Evolutionary conservation across 1,284 basidiomycete genomes (phyloP), one percentile per base, ranked within the genome.

Genomic region (Pisolithus thermaeus): DNA sequence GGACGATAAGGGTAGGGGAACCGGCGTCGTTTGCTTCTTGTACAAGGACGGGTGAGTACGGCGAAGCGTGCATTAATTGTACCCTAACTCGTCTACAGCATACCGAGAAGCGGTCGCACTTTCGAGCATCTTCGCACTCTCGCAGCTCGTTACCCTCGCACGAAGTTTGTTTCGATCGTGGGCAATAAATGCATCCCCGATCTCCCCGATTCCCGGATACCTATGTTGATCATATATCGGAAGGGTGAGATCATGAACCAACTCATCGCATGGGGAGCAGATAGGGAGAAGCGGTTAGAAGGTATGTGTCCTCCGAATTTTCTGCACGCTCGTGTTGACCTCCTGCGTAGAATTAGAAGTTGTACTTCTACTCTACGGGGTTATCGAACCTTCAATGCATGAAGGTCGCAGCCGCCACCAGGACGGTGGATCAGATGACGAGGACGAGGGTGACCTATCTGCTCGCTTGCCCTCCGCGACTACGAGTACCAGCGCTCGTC

Each of bases 111-210:
- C 52, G 84, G 92, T 53, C 82, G 87, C 44, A 73, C 94, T 8
- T 81, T 81, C 44, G 74, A 78, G 32, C 87, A 94, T 50, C 72
- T 99, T 32, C 76, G 78, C 16, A 77, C 76, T 1, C 75, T 98
- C 2, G 93, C 96, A 0, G 75, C 77, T 27, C 83, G 85, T 50
- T 88, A 97, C 68, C 91, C 94, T 3, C 83, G 87, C 25, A 92
- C 94, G 8, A 98, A 98, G 70, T 98, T 99, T 62, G 90, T 98
- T 55, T 92, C 90, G 36, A 98, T 99, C 60, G 84, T 96, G 2
- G 94, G 94, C 28, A 84, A 92, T 71, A 92, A 96, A 69, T 98
- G 96, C 73, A 97, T 99, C 60, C 86, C 92, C 23, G 90, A 98
- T 70, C 88, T 98, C 47, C 96, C 96, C 7, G 96, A 98, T 63